phyloP scores from a whole-genome alignment of 139 green algal species.

The Chlamydomonas schloesseri region DNA sequence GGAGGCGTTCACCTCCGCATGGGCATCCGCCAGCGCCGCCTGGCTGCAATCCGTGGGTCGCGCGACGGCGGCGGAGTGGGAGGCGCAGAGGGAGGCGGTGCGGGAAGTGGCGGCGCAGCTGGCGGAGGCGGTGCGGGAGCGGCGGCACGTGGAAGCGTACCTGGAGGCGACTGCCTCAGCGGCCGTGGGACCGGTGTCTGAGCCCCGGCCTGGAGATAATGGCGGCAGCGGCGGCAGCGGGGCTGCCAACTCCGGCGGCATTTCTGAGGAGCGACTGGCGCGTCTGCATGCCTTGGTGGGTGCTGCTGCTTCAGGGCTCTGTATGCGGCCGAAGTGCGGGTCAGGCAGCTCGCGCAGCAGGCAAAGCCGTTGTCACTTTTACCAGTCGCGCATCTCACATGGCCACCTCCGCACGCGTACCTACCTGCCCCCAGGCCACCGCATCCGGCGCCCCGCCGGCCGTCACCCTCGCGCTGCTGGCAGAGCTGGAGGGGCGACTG shows the following conservation, averaged over 20 bases:
- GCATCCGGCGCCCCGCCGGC: not conserved
- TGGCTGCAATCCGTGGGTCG: conserved; percentile 14
- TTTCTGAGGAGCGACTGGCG: not conserved
- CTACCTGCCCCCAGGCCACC: not conserved
- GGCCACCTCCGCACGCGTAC: too few relatives aligned
- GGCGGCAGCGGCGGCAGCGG: too few relatives aligned
- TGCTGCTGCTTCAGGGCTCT: too few relatives aligned
- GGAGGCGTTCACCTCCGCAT: too few relatives aligned
- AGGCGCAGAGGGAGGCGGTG: not conserved
- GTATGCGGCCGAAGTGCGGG: too few relatives aligned
- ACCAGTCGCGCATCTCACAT: too few relatives aligned
- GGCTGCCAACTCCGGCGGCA: too few relatives aligned
- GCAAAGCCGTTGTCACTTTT: too few relatives aligned
- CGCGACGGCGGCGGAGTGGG: not conserved
- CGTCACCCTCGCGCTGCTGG: not conserved
- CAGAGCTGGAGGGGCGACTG: conserved; percentile 10
- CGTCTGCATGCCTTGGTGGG: conserved; percentile 17
- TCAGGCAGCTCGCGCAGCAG: too few relatives aligned
- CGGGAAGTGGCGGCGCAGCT: not conserved
- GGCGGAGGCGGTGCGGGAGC: conserved; percentile 17
- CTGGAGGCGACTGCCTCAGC: not conserved
- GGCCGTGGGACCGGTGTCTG: too few relatives aligned
- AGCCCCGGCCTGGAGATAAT: too few relatives aligned
- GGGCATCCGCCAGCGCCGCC: not conserved
- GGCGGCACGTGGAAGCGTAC: not conserved